Base-by-base conservation (phyloP, 345 rosid species). In the Syzygium oleosum region DNA sequence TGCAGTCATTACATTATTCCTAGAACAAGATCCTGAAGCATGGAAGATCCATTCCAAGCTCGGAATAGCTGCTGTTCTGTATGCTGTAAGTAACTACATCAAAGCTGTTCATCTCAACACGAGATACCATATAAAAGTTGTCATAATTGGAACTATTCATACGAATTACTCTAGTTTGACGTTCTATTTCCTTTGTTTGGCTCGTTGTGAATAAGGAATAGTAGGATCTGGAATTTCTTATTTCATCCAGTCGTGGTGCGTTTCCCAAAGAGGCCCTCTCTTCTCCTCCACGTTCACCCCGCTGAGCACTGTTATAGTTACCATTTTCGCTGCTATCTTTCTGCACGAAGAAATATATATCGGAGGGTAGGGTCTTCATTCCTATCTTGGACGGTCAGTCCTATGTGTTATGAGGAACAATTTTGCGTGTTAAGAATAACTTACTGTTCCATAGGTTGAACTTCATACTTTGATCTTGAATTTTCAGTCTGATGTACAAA, bases 161-260 rank as follows among this genome's bases (percentile, higher is more conserved):
- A 17, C 4, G 41, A 51, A 25, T 84, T 43, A 84, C 53, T 84
- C 13, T 34, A 17, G 80, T 34, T 68, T 17, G 25, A 68, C 5
- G 80, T 17, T 34, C 13, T 34, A 34, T 68, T 68, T 68, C 9
- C 46, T 38, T 68, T 68, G 46, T 34, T 68, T 34, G 79, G 25
- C 79, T 31, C 79, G 21, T 21, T 27, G 34, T 56, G 23, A 56
- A 84, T 61, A 93, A 96, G 96, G 96, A 84, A 88, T 91, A 17
- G 88, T 92, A 8, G 92, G 87, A 79, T 85, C 92, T 79, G 94
- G 95, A 0, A 79, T 91, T n/a, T 90, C 94, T 6, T 92, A 93
- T 88, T 93, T 93, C 77, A 85, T 93, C 87, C 96, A 94, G 91
- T 95, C 96, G 51, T 95, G 96, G 97, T 94, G 93, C 90, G 92